Base-by-base conservation (phyloP, 2,329 filamentous ascomycete species). In the Onygena corvina region DNA sequence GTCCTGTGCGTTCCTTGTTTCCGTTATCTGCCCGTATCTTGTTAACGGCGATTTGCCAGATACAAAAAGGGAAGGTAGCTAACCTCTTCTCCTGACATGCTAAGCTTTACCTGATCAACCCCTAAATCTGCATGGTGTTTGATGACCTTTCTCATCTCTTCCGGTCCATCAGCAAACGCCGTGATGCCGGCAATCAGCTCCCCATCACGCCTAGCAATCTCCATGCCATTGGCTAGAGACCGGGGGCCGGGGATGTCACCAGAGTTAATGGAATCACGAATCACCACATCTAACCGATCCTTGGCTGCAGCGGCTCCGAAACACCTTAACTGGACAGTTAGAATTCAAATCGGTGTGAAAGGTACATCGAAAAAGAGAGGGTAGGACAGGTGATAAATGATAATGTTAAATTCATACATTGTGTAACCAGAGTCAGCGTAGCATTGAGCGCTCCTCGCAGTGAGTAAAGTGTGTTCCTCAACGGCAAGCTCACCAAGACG, bases 401-500 rank as follows among this genome's bases (percentile, higher is more conserved):
- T 40, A 23, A 29, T 5, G 27, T 29, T 11, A 11, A 16, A 25
- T 42, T n/a, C 57, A 29, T 54, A 62, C 70, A 73, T 73, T 0
- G 72, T 75, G 56, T 74, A 74, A 0, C 71, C 72, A 3, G 66
- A 71, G 54, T 75, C 71, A 5, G 74, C 57, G 52, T 68, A 75
- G 38, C 62, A 67, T 54, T 67, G 61, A 0, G 72, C 72, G 27
- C 60, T 64, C 25, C 63, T 60, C 3, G 68, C 67, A 0, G 72
- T 73, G 3, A 71, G 53, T 0, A 75, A 58, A 0, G 68, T 68
- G 53, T 76, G 72, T 49, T 75, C 71, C 55, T 75, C 72, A 0
- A 74, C 60, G 0, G 61, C 63, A 2, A 75, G 54, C 0, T 66
- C 64, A 1, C 68, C 70, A 1, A 75, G 57, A 1, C 59, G 56